A percentile compares a stretch with the other conserved stretches of the same genome.
Evolutionary conservation across 2,329 filamentous ascomycete species (phyloP).

Genomic region (Aspergillus proliferans): DNA sequence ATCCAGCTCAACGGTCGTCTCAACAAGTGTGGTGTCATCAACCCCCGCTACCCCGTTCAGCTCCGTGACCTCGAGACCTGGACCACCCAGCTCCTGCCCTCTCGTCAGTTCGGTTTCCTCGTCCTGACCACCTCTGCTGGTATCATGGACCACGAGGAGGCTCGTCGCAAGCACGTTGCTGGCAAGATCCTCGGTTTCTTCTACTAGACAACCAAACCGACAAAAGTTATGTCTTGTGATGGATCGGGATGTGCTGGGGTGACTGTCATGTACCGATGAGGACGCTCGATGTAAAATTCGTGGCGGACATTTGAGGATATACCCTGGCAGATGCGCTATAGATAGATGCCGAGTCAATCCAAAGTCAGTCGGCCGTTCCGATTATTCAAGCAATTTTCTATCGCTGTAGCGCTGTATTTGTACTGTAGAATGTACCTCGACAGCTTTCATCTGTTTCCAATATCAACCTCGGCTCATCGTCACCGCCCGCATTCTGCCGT

Average conservation of each 20-base stretch:
- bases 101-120: conserved; percentile 99
- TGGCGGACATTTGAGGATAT: conserved; percentile 19
- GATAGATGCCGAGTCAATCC: conserved; percentile 20
- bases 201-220: conserved; percentile 60
- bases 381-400: neutral
- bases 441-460: neutral
- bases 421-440: neutral
- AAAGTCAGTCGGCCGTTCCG: conserved; percentile 3
- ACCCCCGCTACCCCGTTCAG: conserved; percentile 98
- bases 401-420: neutral
- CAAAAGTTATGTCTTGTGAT: conserved; percentile 20
- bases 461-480: conserved; percentile 7
- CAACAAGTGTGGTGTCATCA: conserved; percentile 99
- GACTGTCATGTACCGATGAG: conserved; percentile 11
- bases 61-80: conserved; percentile 98
- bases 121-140: conserved; percentile 98
- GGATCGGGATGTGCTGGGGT: conserved; percentile 16
- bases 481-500: conserved; percentile 9
- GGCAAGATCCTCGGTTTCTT: conserved; percentile 99
- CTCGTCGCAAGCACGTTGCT: conserved; percentile 95
- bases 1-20: conserved; percentile 98
- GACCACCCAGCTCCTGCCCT: conserved; percentile 97
- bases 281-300: conserved; percentile 17
- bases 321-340: conserved; percentile 18
- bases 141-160: conserved; percentile 99